phyloP scores from a whole-genome alignment of 2,329 filamentous ascomycete genomes.

The Hypoxylon sp. region DNA sequence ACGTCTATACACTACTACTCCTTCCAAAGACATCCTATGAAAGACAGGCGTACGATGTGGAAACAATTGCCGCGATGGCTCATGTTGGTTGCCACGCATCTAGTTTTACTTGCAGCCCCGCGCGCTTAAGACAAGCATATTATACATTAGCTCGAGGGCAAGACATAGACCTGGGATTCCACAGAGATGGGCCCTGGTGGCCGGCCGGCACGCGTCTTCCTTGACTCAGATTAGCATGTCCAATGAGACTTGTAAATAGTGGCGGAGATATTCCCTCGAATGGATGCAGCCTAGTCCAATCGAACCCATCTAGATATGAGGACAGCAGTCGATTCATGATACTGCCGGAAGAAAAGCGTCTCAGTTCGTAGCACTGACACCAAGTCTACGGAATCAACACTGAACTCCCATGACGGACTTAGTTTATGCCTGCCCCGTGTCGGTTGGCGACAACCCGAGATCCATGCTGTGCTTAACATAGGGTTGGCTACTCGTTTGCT shows the following conservation, averaged over 20 bases:
- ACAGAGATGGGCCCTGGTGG: conserved; percentile 6
- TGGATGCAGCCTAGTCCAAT: conserved; percentile 15
- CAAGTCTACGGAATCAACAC: conserved; percentile 11
- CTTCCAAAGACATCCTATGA: conserved; percentile 10
- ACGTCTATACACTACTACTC: conserved; percentile 25
- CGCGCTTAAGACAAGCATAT: conserved; percentile 30
- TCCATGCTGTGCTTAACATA: conserved; percentile 14
- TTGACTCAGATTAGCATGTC: conserved; percentile 14
- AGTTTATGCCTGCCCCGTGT: conserved; percentile 11
- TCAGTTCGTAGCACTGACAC: conserved; percentile 8
- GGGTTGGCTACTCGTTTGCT: conserved; percentile 11
- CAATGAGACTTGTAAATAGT: conserved; percentile 11
- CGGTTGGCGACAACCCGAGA: conserved; percentile 4
- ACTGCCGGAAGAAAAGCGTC: conserved; percentile 6
- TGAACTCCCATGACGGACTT: conserved; percentile 5
- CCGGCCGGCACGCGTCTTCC: conserved; percentile 8
- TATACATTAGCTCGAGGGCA: conserved; percentile 11
- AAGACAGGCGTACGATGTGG: conserved; percentile 21
- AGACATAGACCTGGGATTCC: conserved; percentile 11
- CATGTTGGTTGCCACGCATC: conserved; percentile 21
- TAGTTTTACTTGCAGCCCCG: conserved; percentile 27
- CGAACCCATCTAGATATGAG: conserved; percentile 14
- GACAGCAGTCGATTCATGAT: conserved; percentile 7
- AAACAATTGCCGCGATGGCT: conserved; percentile 34
- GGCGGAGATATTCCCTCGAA: conserved; percentile 18